Base-by-base conservation (phyloP, 768 basidiomycete species). In the Flagelloscypha sp. region DNA sequence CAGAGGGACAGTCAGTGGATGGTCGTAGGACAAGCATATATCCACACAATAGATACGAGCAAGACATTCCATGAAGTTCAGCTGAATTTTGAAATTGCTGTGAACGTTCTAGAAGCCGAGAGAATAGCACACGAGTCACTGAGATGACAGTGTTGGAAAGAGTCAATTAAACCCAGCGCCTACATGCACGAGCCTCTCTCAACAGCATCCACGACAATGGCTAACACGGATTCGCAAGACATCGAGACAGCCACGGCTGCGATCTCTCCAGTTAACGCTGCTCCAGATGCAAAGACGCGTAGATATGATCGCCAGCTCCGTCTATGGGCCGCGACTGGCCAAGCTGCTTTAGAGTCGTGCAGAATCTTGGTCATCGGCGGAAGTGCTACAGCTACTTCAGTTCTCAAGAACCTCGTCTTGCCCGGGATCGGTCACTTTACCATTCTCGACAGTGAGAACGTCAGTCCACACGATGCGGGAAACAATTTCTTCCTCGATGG, bases 401-500 rank as follows among this genome's bases (percentile, higher is more conserved):
- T 87, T 46, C 70, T 99, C 37, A 98, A 99, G 70, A 98, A 98
- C 53, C 80, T 98, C 42, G 90, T 98, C 24, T 75, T 98, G 6
- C 95, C 95, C 2, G 94, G 94, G 6, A 78, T 97, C 45, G 89
- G 93, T n/a, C 77, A 85, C 52, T 98, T 95, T 55, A 94, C 93
- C 31, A 75, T 98, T 54, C 74, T 95, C 40, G 90, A 93, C 50
- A 59, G 72, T 16, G 53, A 58, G 2, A 36, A 55, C 24, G 80
- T 81, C 19, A 68, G 77, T 0, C 67, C 76, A 1, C 72, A 78
- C 38, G 93, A 98, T 48, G 79, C 89, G 0, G 92, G 92, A 1
- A 88, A 90, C 66, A 98, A 98, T 63, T 99, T 99, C 65, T 99
- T 98, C 62, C 66, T 99, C 17, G 74, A 84, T 25, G 83, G 78